Evolutionary conservation across 495 filamentous ascomycete genomes (phyloP).

Genomic region (Penicillium steckii): DNA sequence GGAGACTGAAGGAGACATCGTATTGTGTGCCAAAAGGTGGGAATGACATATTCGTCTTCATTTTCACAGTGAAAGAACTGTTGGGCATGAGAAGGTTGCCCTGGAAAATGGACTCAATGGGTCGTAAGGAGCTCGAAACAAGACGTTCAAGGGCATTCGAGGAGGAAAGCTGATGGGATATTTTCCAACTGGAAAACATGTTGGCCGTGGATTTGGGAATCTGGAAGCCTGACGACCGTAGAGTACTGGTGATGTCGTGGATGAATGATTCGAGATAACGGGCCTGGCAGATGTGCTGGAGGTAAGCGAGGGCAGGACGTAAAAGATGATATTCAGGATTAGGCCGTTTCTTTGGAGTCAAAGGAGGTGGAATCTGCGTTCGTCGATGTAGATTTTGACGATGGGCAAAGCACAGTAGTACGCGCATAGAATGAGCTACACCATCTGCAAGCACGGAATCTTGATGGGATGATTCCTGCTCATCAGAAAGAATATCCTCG

Average conservation of each 20-base stretch:
- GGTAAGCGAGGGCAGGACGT: slow-evolving; percentile 61
- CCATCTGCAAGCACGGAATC: slow-evolving; percentile 51
- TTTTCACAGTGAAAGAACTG: slow-evolving; percentile 43
- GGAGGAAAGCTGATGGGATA: not conserved
- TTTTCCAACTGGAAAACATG: slow-evolving; percentile 28
- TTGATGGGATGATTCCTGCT: slow-evolving; percentile 9
- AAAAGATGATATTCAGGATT: slow-evolving; percentile 59
- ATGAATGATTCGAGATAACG: slow-evolving; percentile 40
- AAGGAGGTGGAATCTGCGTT: slow-evolving; percentile 58
- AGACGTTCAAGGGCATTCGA: slow-evolving; percentile 36
- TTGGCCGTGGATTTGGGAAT: slow-evolving; percentile 29
- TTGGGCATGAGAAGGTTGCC: slow-evolving; percentile 33
- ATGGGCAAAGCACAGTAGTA: slow-evolving; percentile 73
- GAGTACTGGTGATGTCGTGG: slow-evolving; percentile 27
- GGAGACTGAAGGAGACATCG: slow-evolving; percentile 40
- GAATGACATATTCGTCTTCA: slow-evolving; percentile 41
- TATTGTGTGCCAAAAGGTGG: slow-evolving; percentile 49
- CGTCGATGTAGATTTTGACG: slow-evolving; percentile 62
- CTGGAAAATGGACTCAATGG: slow-evolving; percentile 42
- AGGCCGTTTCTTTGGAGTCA: slow-evolving; percentile 49
- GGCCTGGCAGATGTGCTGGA: slow-evolving; percentile 56
- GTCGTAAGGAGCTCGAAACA: slow-evolving; percentile 37
- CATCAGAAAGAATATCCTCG: slow-evolving; percentile 21
- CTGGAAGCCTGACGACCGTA: slow-evolving; percentile 43
- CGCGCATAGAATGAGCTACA: slow-evolving; percentile 57